Conservation (phyloP, 2,329 filamentous ascomycete genomes). For the Trichoderma arundinaceum region DNA sequence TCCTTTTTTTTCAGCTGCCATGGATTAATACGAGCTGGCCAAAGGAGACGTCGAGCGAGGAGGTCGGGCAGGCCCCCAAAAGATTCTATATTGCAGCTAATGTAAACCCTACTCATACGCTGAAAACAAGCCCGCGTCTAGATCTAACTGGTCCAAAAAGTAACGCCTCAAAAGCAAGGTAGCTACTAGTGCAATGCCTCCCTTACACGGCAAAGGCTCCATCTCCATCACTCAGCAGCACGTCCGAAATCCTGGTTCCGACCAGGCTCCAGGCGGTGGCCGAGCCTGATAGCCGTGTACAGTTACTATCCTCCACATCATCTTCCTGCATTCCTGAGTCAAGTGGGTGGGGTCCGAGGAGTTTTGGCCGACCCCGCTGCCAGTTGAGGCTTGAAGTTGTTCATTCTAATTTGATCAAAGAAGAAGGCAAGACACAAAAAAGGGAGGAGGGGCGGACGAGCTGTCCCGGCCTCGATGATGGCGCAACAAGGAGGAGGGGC, state of each 20-base stretch:
- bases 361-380: too few species aligned
- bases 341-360: neutral
- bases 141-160: slow-evolving; percentile 32
- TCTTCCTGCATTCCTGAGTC: slow-evolving; percentile 1
- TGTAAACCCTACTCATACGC: slow-evolving; percentile 26
- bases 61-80: neutral
- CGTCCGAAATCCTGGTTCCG: slow-evolving; percentile 1
- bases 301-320: neutral
- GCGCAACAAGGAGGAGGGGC: neutral
- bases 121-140: slow-evolving; percentile 28
- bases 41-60: neutral
- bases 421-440: neutral
- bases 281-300: neutral
- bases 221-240: neutral
- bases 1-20: neutral
- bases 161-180: slow-evolving; percentile 23
- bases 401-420: neutral
- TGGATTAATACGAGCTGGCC: neutral
- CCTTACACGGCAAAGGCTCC: slow-evolving; percentile 15
- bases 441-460: neutral
- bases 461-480: neutral
- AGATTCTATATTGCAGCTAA: slow-evolving; percentile 29
- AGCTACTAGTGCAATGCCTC: slow-evolving; percentile 20
- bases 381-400: neutral
- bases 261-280: neutral